Conservation (phyloP, 805 yeast genomes). For the Alloascoidea africana region DNA sequence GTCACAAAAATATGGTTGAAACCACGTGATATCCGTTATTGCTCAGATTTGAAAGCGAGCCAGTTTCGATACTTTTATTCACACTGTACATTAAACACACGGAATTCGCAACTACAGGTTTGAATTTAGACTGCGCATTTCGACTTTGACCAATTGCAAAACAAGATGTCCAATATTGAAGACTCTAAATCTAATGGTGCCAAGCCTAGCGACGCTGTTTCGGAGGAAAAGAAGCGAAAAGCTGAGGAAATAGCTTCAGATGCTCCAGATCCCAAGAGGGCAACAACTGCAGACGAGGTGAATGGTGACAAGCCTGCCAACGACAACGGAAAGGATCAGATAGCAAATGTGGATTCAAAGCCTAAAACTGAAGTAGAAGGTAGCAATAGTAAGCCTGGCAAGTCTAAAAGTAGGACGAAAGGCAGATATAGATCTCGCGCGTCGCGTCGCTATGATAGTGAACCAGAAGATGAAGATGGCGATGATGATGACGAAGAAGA, state of each 20-base stretch:
- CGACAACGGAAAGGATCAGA: constrained; percentile 9
- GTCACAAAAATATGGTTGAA: no score
- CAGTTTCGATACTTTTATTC: no score
- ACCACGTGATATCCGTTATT: no score
- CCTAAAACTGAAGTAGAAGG: constrained; percentile 6
- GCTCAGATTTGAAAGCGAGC: no score
- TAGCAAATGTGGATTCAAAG: no score
- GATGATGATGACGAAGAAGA: constrained; percentile 18
- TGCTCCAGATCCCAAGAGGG: constrained; percentile 6
- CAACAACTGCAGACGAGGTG: constrained; percentile 5
- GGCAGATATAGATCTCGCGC: constrained; percentile 29
- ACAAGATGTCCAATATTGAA: not conserved
- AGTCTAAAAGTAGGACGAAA: constrained; percentile 14
- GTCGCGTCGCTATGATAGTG: constrained; percentile 40
- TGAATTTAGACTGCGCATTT: not conserved
- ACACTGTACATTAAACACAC: not conserved
- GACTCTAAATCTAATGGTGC: not conserved
- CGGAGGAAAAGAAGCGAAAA: constrained; percentile 13
- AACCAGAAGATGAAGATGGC: constrained; percentile 36
- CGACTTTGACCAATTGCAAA: no score
- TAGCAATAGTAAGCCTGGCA: no score
- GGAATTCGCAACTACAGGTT: not conserved
- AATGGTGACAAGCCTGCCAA: constrained; percentile 8
- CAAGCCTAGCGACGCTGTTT: no score
- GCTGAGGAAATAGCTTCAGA: constrained; percentile 11